Conservation (phyloP, 2,329 filamentous ascomycete species). For the Fusarium albidum region DNA sequence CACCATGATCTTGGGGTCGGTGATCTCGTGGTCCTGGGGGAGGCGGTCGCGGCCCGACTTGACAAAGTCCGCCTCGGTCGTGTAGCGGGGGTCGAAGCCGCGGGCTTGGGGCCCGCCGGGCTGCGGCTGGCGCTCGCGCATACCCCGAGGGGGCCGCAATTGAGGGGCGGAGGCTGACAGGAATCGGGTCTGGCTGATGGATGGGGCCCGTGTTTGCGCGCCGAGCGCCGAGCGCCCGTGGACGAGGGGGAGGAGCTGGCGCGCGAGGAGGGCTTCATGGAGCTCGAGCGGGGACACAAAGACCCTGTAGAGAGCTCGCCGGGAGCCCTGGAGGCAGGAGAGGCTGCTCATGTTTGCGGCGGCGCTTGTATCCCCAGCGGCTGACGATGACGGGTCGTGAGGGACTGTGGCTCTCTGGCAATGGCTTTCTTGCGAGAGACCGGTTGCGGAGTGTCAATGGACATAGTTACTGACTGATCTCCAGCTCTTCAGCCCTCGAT, state of each 20-base stretch:
- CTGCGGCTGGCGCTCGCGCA: background rate
- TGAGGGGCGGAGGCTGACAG: constrained; percentile 22
- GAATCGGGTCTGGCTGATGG: constrained; percentile 23
- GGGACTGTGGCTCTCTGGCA: constrained; percentile 16
- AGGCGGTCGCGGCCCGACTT: constrained; percentile 48
- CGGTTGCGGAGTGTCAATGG: constrained; percentile 10
- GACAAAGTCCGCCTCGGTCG: constrained; percentile 44
- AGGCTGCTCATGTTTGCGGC: constrained; percentile 48
- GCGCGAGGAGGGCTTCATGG: constrained; percentile 35
- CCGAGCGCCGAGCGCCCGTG: constrained; percentile 6
- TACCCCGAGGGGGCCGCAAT: constrained; percentile 5
- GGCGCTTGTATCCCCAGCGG: background rate
- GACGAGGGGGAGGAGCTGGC: constrained; percentile 32
- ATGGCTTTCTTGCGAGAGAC: constrained; percentile 22
- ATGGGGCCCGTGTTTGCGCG: background rate
- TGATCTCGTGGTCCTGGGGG: constrained; percentile 56
- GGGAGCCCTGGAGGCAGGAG: constrained; percentile 53
- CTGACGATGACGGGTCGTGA: background rate
- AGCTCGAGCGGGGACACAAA: constrained; percentile 51
- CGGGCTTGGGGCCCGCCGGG: constrained; percentile 26
- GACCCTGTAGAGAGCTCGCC: constrained; percentile 56
- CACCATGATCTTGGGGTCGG: constrained; percentile 51
- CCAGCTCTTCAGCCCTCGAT: constrained; percentile 9
- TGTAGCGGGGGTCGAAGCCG: constrained; percentile 46
- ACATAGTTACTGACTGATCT: constrained; percentile 23